A percentile compares a stretch with the other conserved stretches of the same genome.
Evolutionary conservation across 2,329 filamentous ascomycete species (phyloP).

Genomic region (Fusarium humuli): DNA sequence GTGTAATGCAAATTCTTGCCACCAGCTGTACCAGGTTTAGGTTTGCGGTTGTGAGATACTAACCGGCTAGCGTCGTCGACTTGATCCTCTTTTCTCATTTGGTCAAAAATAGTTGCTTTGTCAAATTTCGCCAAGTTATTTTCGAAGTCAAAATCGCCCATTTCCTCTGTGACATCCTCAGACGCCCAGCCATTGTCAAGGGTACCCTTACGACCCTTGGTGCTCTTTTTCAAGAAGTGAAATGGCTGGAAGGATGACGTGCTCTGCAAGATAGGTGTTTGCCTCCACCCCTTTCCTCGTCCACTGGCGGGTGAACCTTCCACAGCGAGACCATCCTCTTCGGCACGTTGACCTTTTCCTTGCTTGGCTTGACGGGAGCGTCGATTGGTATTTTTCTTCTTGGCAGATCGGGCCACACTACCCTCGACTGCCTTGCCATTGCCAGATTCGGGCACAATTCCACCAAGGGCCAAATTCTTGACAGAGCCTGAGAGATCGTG

Average conservation of each 20-base stretch:
- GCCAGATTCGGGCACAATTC: constrained; percentile 23
- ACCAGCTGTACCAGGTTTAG: constrained; percentile 76
- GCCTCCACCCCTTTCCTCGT: constrained; percentile 67
- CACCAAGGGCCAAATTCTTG: constrained; percentile 42
- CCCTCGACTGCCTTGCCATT: constrained; percentile 37
- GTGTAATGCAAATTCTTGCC: constrained; percentile 93
- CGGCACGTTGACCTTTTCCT: constrained; percentile 45
- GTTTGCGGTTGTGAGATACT: constrained; percentile 84
- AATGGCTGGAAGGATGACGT: constrained; percentile 73
- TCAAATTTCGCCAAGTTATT: constrained; percentile 93
- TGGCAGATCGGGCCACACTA: constrained; percentile 42
- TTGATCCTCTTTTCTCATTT: constrained; percentile 89
- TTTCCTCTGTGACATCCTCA: constrained; percentile 93
- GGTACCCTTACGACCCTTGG: constrained; percentile 57
- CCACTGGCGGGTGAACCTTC: constrained; percentile 47
- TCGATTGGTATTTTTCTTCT: constrained; percentile 50
- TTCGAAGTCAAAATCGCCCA: constrained; percentile 95
- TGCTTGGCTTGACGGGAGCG: constrained; percentile 50
- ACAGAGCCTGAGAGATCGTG: constrained; percentile 46
- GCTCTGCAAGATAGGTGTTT: constrained; percentile 70
- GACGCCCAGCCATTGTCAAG: constrained; percentile 90
- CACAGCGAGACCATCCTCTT: constrained; percentile 44
- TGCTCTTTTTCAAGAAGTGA: constrained; percentile 68
- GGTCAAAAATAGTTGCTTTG: constrained; percentile 89
- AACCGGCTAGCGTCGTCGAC: constrained; percentile 92